Evolutionary conservation across 2,329 filamentous ascomycete genomes (phyloP).

Genomic region (Triangularia verruculosa): DNA sequence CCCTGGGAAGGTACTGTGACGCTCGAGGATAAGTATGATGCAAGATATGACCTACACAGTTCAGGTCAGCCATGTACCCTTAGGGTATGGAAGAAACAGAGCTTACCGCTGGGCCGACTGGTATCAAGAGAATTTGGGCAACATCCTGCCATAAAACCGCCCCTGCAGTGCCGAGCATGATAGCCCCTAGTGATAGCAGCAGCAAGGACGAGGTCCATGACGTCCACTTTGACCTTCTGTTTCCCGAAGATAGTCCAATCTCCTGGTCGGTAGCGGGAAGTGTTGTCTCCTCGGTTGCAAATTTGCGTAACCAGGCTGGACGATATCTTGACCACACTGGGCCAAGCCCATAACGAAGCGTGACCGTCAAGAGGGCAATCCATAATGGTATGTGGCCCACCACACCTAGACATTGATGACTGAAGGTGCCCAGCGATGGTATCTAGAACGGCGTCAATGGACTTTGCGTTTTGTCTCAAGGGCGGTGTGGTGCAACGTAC

Average conservation of each 20-base stretch:
- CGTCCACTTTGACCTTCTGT: conserved; percentile 18
- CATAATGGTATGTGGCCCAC: conserved; percentile 34
- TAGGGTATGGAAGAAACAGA: neutral
- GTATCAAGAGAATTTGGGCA: conserved; percentile 33
- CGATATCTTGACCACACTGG: conserved; percentile 34
- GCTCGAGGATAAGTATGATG: conserved; percentile 31
- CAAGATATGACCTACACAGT: conserved; percentile 23
- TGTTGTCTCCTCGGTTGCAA: conserved; percentile 31
- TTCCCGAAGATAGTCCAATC: neutral
- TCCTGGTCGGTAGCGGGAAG: conserved; percentile 10
- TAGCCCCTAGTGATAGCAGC: conserved; percentile 8
- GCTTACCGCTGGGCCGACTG: conserved; percentile 39
- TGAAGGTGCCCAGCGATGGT: conserved; percentile 31
- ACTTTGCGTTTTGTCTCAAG: conserved; percentile 12
- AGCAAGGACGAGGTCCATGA: conserved; percentile 38
- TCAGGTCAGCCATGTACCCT: neutral
- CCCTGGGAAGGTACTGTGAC: conserved; percentile 31
- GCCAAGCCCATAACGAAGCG: conserved; percentile 32
- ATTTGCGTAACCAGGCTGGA: conserved; percentile 35
- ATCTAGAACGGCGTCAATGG: conserved; percentile 24
- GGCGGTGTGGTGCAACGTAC: conserved; percentile 25
- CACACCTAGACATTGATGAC: conserved; percentile 33
- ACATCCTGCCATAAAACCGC: conserved; percentile 23
- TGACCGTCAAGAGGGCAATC: conserved; percentile 31
- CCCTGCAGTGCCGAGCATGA: conserved; percentile 35